A percentile compares a stretch with the other conserved stretches of the same genome.
These are phyloP conservation scores for Calonectria hawksworthii DNA, from an alignment of 2,329 filamentous ascomycete species.

Conservation along the genomic window DNA sequence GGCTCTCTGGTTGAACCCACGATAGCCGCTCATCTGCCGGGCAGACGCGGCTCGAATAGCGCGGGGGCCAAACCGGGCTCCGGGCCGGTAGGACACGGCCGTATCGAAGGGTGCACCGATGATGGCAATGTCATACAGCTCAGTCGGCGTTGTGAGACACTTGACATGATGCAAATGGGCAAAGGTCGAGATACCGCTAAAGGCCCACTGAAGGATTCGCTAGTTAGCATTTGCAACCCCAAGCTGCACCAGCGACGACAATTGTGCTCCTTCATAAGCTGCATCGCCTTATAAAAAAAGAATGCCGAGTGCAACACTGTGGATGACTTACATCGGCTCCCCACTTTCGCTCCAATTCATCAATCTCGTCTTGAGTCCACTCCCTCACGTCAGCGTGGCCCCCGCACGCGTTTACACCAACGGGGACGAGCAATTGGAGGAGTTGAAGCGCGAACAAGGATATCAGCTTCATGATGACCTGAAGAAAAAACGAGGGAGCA, in stretches of 20 bases:
- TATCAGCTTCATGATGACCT: neutral
- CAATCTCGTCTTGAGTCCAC: slow-evolving; percentile 5
- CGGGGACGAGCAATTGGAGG: neutral
- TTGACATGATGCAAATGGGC: slow-evolving; percentile 76
- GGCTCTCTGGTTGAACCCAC: slow-evolving; percentile 81
- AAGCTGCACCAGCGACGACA: neutral
- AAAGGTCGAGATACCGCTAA: slow-evolving; percentile 78
- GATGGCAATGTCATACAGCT: slow-evolving; percentile 75
- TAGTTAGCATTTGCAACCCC: neutral
- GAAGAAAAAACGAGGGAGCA: neutral
- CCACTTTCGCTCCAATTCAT: slow-evolving; percentile 11
- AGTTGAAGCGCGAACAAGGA: neutral
- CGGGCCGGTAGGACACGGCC: slow-evolving; percentile 60
- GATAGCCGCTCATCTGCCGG: slow-evolving; percentile 77
- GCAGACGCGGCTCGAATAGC: slow-evolving; percentile 85
- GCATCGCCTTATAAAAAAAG: neutral
- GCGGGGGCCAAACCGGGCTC: slow-evolving; percentile 84
- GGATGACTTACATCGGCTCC: slow-evolving; percentile 6
- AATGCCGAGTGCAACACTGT: neutral
- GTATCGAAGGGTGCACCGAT: slow-evolving; percentile 79
- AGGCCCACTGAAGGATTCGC: slow-evolving; percentile 49
- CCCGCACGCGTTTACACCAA: neutral
- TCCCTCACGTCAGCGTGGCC: neutral
- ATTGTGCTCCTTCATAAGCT: neutral
- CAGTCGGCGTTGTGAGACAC: slow-evolving; percentile 72